These are phyloP conservation scores for Eimeria nieschulzi DNA, from an alignment of 169 alveolate species.

Conservation along the genomic window DNA sequence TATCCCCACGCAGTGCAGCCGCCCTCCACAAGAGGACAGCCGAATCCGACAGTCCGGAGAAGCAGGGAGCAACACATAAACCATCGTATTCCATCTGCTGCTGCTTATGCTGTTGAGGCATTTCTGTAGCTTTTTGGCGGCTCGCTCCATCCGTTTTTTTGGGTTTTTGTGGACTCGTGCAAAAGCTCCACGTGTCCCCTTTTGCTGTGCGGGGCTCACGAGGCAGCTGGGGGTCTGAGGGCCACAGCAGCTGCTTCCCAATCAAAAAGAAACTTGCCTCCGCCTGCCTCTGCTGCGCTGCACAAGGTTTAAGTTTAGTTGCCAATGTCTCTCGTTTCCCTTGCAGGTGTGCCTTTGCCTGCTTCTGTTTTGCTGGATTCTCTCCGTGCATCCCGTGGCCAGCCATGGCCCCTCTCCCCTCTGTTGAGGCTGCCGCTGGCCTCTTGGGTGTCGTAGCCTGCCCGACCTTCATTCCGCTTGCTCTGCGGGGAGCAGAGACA, in stretches of 20 bases:
- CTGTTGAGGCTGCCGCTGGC: slow-evolving; percentile 25
- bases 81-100: neutral
- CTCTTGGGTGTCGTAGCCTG: neutral
- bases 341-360: no score
- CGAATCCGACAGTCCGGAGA: slow-evolving; percentile 44
- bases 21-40: slow-evolving; percentile 60
- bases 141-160: no score
- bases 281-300: no score
- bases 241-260: no score
- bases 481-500: neutral
- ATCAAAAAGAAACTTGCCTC: no score
- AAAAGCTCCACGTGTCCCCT: no score
- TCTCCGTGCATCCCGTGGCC: neutral
- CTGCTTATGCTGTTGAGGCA: slow-evolving; percentile 9
- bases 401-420: neutral
- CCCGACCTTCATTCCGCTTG: slow-evolving; percentile 11
- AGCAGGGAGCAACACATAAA: slow-evolving; percentile 9
- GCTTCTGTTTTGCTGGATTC: no score
- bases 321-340: no score
- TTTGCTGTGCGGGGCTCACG: neutral
- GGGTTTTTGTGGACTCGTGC: no score
- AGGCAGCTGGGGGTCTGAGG: neutral
- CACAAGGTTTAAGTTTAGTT: no score
- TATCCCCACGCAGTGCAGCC: slow-evolving; percentile 3
- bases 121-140: neutral